Evolutionary conservation across 208 protist genomes (phyloP), one percentile per base, ranked within the genome.

Genomic region (Acanthamoeba culbertsoni): DNA sequence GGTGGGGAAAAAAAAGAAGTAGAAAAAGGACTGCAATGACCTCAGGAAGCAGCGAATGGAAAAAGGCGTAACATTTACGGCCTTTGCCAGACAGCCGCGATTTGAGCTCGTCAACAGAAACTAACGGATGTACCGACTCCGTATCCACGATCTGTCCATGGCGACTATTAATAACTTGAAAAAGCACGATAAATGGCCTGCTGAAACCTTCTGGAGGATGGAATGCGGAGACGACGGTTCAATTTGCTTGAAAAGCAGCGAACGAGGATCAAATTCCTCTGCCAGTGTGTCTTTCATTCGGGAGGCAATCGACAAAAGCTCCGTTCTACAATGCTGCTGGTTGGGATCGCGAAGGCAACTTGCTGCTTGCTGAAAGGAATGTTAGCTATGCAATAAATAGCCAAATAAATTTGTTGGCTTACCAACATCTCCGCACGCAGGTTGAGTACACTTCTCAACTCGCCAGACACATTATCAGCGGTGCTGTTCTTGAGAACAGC

Each of bases 51-150:
- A 84, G 23, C 26, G 65, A 35, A 48, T 95, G 94, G 46, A 95
- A 90, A 51, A 95, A 95, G 82, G 63, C 94, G 53, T 65, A 95
- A 42, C 90, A 93, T 26, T 48, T 79, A 0, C 94, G 73, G 55
- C 59, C 82, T 12, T 43, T 35, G 2, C 68, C 94, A n/a, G n/a
- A n/a, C 37, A 95, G 46, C 2, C 94, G 89, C 33, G 51, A 53
- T 55, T 95, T 94, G 37, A 95, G 68, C 26, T 75, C 90, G 10
- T 93, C 73, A 65, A 92, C 59, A 0, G 59, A 92, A 8, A 23
- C 14, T 31, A 95, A 43, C 37, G 37, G 53, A 35, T 95, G 93
- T 7, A 95, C 93, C 31, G 31, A 48, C 43, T 95, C 93, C 68
- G 71, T 82, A 1, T 75, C 31, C 3, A 42, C 37, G 8, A 94